These are phyloP conservation scores for Ordospora colligata DNA, from an alignment of 371 early-diverging fungal genomes.

Conservation along the genomic window DNA sequence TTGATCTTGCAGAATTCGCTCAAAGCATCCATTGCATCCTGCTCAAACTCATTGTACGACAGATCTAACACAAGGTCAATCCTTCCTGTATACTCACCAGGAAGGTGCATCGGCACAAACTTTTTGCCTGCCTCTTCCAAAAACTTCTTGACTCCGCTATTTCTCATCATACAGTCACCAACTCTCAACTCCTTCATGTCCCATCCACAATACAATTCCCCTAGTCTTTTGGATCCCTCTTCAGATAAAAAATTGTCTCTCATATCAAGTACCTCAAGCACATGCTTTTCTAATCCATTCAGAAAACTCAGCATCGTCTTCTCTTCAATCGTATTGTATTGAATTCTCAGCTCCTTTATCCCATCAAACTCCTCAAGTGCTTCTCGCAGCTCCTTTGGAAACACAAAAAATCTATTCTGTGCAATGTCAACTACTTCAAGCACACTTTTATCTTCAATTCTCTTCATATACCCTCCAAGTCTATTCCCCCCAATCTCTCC, in stretches of 20 bases:
- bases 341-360: slow-evolving; percentile 54
- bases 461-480: slow-evolving; percentile 36
- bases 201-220: slow-evolving; percentile 38
- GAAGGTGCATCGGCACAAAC: slow-evolving; percentile 16
- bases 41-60: slow-evolving; percentile 58
- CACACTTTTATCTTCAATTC: slow-evolving; percentile 45
- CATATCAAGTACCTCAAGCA: slow-evolving; percentile 56
- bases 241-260: slow-evolving; percentile 59
- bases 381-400: slow-evolving; percentile 43
- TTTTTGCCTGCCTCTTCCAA: slow-evolving; percentile 23
- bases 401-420: slow-evolving; percentile 57
- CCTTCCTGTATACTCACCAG: slow-evolving; percentile 18
- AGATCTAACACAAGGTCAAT: slow-evolving; percentile 48
- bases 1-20: slow-evolving; percentile 32
- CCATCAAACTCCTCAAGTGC: slow-evolving; percentile 46
- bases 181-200: slow-evolving; percentile 48
- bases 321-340: slow-evolving; percentile 58
- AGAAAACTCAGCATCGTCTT: slow-evolving; percentile 51
- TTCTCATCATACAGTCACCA: slow-evolving; percentile 53
- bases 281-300: slow-evolving; percentile 3
- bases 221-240: slow-evolving; percentile 49
- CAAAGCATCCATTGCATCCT: slow-evolving; percentile 38
- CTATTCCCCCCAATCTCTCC: slow-evolving; percentile 56
- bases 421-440: slow-evolving; percentile 56
- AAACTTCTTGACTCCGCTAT: slow-evolving; percentile 53